phyloP scores from a whole-genome alignment of 2,329 filamentous ascomycete species.

The Alternaria sp. region DNA sequence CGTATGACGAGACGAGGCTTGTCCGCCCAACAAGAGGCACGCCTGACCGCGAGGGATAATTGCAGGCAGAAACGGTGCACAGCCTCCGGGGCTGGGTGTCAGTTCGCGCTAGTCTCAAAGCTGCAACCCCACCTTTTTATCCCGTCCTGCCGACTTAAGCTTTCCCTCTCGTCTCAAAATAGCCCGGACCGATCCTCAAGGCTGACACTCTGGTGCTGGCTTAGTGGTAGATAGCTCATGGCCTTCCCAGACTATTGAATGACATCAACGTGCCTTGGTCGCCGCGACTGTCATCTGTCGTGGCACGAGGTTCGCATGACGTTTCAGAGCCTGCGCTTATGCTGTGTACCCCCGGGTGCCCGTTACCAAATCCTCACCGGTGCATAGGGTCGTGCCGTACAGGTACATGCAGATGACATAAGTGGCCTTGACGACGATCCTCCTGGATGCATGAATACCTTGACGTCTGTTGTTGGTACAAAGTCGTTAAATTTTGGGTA shows the following conservation, averaged over 20 bases:
- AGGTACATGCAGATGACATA: constrained; percentile 10
- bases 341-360: constrained; percentile 9
- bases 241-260: neutral
- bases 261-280: neutral
- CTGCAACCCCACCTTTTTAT: too few species aligned
- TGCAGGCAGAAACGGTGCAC: constrained; percentile 13
- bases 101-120: neutral
- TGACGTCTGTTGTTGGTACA: neutral
- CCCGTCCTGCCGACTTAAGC: constrained; percentile 2
- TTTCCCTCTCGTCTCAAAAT: constrained; percentile 11
- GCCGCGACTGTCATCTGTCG: neutral
- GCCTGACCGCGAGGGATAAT: constrained; percentile 15
- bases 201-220: neutral
- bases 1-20: constrained; percentile 10
- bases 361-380: constrained; percentile 11
- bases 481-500: neutral
- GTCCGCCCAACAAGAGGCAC: constrained; percentile 2
- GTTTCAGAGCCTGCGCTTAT: constrained; percentile 5
- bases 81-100: constrained; percentile 1
- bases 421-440: neutral
- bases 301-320: neutral
- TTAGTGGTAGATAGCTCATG: neutral
- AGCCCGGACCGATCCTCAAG: neutral
- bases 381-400: constrained; percentile 8
- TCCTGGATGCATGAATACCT: neutral